Evolutionary conservation across 352 stramenopile species (phyloP).

Genomic region (Pythium periplocum): DNA sequence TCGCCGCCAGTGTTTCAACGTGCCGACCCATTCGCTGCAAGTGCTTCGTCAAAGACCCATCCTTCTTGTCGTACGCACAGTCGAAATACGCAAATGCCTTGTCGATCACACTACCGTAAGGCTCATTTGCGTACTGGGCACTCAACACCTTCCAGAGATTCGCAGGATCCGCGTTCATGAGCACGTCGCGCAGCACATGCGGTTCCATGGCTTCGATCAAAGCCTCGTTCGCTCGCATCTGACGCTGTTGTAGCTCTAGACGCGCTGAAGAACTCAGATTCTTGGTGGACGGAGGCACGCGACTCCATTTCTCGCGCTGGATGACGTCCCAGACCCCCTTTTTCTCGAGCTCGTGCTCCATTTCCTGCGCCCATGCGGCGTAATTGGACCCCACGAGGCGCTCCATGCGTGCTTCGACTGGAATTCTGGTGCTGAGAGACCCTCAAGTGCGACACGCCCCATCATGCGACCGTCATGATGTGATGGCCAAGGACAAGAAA

Average conservation of each 20-base stretch:
- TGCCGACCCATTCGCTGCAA: conserved; percentile 4
- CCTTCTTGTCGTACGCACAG: conserved; percentile 3
- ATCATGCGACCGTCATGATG: too few species aligned
- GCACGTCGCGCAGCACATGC: conserved; percentile 16
- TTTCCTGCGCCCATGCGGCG: background rate
- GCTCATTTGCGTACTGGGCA: conserved; percentile 7
- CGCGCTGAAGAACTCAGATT: background rate
- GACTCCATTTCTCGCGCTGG: background rate
- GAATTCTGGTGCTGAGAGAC: too few species aligned
- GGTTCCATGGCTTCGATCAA: conserved; percentile 17
- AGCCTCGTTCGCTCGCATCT: conserved; percentile 3
- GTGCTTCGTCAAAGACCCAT: conserved; percentile 2
- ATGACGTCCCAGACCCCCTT: conserved; percentile 4
- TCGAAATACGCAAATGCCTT: conserved; percentile 20
- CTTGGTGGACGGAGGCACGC: background rate
- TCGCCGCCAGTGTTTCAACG: conserved; percentile 8
- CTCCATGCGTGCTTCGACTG: background rate
- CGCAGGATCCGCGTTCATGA: conserved; percentile 10
- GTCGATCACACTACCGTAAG: conserved; percentile 16
- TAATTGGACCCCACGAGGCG: conserved; percentile 2
- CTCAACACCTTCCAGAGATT: conserved; percentile 16
- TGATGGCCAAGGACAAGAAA: too few species aligned
- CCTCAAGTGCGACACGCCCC: too few species aligned
- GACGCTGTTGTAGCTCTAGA: background rate
- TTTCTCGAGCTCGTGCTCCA: background rate